Evolutionary conservation across 2,329 filamentous ascomycete genomes (phyloP), one percentile per base, ranked within the genome.

Genomic region (Fonsecaea monophora): DNA sequence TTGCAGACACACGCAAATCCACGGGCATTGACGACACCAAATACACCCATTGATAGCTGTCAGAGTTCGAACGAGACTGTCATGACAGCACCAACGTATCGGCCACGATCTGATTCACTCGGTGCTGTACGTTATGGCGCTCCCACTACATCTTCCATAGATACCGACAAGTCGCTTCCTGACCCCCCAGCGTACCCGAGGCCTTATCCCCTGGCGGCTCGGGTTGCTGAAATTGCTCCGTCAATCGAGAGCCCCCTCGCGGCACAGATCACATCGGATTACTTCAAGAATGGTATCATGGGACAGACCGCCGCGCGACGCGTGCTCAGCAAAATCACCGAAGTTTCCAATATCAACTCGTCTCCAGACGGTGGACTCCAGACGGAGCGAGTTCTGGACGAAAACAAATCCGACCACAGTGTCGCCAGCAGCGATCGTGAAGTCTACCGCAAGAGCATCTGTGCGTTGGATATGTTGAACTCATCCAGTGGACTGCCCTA

Each of bases 401-500:
- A 68, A 54, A 57, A 58, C 9, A 45, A 64, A n/a, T 61, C 53
- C n/a, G 60, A 53, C 15, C 57, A 66, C 58, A 71, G 69, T 35
- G 59, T 69, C 25, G 68, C 64, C 21, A 71, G 70, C 60, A 69
- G 66, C 45, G 70, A 71, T 38, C 68, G 68, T 8, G 68, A 71
- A 57, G 66, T 68, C 32, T 70, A 67, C 40, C 66, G 70, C 13
- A 63, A 61, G 53, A 71, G 70, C 60, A 64, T 71, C 4, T 66
- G 58, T 42, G 68, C 66, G 25, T 32, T 71, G 54, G 64, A 71
- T 35, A 62, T 67, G 53, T 55, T 71, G 32, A 70, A 68, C 42
- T 64, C 60, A 5, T 65, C 66, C 9, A 45, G 57, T 13, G 53
- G 53, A 21, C 53, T 68, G 12, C 62, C 56, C 12, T 53, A 61